A percentile compares a stretch with the other conserved stretches of the same genome.
phyloP scores from a whole-genome alignment of 345 rosid species.

The Salix suchowensis region DNA sequence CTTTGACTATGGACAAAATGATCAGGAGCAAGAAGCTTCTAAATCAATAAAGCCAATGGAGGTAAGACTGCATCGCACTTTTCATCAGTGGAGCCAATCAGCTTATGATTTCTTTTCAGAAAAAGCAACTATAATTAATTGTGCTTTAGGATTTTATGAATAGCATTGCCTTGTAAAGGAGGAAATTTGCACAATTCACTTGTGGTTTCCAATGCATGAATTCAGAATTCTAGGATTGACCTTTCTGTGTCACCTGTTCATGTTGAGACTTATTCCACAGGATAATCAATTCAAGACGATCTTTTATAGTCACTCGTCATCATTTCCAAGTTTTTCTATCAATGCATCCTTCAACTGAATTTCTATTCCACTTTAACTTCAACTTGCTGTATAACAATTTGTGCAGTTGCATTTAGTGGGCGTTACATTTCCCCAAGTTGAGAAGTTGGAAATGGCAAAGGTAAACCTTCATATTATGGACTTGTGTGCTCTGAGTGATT shows the following conservation, averaged over 20 bases:
- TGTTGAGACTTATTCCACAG: not conserved
- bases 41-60: conserved; percentile 47
- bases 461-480: conserved; percentile 24
- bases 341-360: conserved; percentile 1
- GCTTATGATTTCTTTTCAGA: not conserved
- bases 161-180: not conserved
- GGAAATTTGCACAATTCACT: not conserved
- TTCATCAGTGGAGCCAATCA: conserved; percentile 6
- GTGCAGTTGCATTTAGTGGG: conserved; percentile 69
- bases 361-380: not conserved
- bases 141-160: not conserved
- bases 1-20: conserved; percentile 62
- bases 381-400: conserved; percentile 13
- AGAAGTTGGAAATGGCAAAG: conserved; percentile 40
- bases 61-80: conserved; percentile 37
- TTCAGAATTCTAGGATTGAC: not conserved
- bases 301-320: not conserved
- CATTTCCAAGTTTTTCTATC: not conserved
- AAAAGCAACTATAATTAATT: not conserved
- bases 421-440: conserved; percentile 53
- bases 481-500: not conserved
- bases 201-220: not conserved
- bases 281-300: not conserved
- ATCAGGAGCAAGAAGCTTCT: conserved; percentile 43
- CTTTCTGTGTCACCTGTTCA: not conserved